Percentiles rank a stretch among this genome's conserved stretches.
Evolutionary conservation across 768 basidiomycete genomes (phyloP).

Genomic region (Tylopilus vinaceipallidus): DNA sequence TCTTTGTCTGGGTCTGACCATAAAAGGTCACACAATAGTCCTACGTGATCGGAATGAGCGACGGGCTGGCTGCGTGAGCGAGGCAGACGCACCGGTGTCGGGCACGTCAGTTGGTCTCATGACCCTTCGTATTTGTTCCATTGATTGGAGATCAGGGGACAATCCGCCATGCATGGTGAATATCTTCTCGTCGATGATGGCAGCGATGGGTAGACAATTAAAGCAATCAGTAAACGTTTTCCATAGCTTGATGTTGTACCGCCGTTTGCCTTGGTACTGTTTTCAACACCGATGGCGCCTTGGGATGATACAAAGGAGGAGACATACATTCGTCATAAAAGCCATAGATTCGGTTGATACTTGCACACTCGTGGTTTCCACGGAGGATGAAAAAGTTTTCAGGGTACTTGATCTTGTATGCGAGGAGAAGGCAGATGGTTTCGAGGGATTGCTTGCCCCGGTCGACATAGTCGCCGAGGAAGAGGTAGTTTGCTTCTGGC

Average conservation of each 20-base stretch:
- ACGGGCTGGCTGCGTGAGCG: not conserved
- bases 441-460: conserved; percentile 98
- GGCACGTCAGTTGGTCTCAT: conserved; percentile 99
- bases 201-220: conserved; percentile 98
- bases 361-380: conserved; percentile 99
- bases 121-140: conserved; percentile 99
- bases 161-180: conserved; percentile 99
- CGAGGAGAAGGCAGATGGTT: conserved; percentile 98
- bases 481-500: conserved; percentile 99
- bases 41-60: conserved; percentile 38
- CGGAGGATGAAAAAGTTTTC: conserved; percentile 99
- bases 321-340: conserved; percentile 99
- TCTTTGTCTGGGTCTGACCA: conserved; percentile 99
- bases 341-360: conserved; percentile 99
- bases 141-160: conserved; percentile 95
- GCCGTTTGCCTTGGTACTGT: conserved; percentile 80
- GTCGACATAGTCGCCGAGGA: conserved; percentile 99
- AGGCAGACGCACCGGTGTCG: conserved; percentile 73
- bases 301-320: not conserved
- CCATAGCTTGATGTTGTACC: conserved; percentile 99
- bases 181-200: conserved; percentile 99
- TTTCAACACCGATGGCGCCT: conserved; percentile 11
- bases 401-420: conserved; percentile 99
- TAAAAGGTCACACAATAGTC: conserved; percentile 90
- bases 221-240: conserved; percentile 99